A percentile compares a stretch with the other conserved stretches of the same genome.
phyloP scores from a whole-genome alignment of 768 basidiomycete species.

The Trametes coccinea region DNA sequence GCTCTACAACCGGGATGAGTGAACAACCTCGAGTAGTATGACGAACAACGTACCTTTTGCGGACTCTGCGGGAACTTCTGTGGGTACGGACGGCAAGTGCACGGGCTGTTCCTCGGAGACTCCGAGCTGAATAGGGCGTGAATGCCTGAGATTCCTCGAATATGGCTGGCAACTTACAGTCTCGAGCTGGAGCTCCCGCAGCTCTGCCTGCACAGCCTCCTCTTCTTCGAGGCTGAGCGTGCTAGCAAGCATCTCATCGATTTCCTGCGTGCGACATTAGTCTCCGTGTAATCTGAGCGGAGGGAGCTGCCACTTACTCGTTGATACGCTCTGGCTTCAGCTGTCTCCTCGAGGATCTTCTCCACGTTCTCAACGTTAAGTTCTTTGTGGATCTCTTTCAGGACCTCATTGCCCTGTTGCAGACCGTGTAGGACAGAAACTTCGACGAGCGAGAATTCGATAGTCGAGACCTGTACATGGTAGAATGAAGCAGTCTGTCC shows the following conservation, averaged over 20 bases:
- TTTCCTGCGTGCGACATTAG: constrained; percentile 61
- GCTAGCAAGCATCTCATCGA: constrained; percentile 82
- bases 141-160: not conserved
- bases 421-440: constrained; percentile 90
- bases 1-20: not conserved
- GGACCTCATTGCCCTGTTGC: constrained; percentile 89
- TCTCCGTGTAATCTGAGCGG: not conserved
- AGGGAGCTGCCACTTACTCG: constrained; percentile 47
- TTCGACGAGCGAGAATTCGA: constrained; percentile 95
- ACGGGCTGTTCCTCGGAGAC: constrained; percentile 29
- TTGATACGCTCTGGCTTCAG: constrained; percentile 92
- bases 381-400: constrained; percentile 93
- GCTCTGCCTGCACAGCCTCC: constrained; percentile 86
- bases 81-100: constrained; percentile 58
- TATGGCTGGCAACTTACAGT: constrained; percentile 42
- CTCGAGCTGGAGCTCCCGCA: constrained; percentile 66
- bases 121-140: not conserved
- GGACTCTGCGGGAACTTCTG: constrained; percentile 38
- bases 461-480: constrained; percentile 77
- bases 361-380: constrained; percentile 93
- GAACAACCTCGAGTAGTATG: not conserved
- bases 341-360: constrained; percentile 88
- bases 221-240: constrained; percentile 87
- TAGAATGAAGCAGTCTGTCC: not conserved
- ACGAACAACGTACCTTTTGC: constrained; percentile 35